Conservation (phyloP, 441 rosid species). For the Daphne laureola region DNA sequence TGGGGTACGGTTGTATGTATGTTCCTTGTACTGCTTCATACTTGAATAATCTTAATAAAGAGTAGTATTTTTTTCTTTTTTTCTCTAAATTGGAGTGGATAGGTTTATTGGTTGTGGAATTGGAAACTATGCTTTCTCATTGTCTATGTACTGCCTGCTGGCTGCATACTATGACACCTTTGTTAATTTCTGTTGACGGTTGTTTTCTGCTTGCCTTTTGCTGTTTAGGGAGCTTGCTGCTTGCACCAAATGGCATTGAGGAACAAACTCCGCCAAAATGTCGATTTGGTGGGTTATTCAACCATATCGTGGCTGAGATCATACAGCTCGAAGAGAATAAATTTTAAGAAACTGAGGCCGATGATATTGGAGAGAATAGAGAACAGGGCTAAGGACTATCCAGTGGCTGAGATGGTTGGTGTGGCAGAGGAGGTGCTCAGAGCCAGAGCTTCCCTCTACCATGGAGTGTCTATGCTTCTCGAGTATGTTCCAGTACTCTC, state of each 20-base stretch:
- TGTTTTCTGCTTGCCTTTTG: too few species aligned
- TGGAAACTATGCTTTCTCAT: too few species aligned
- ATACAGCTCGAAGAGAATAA: constrained; percentile 40
- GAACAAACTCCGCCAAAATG: not conserved
- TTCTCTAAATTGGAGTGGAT: too few species aligned
- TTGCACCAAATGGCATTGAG: constrained; percentile 1
- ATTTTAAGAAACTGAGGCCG: constrained; percentile 57
- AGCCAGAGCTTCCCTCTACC: constrained; percentile 41
- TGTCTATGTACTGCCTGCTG: too few species aligned
- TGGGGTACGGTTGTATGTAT: too few species aligned
- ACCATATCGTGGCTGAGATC: constrained; percentile 13
- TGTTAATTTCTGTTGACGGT: too few species aligned
- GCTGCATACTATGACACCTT: too few species aligned
- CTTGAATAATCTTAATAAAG: too few species aligned
- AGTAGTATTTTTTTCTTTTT: too few species aligned
- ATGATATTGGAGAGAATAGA: constrained; percentile 66
- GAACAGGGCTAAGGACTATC: constrained; percentile 58
- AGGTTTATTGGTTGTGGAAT: too few species aligned
- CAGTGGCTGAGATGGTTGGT: constrained; percentile 44
- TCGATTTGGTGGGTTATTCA: not conserved
- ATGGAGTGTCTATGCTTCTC: constrained; percentile 51
- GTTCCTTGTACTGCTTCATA: too few species aligned
- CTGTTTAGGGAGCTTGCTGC: too few species aligned
- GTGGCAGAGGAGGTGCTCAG: constrained; percentile 54
- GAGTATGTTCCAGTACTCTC: constrained; percentile 44